These are phyloP conservation scores for Trametes cinnabarina DNA, from an alignment of 768 basidiomycete genomes.

Conservation along the genomic window DNA sequence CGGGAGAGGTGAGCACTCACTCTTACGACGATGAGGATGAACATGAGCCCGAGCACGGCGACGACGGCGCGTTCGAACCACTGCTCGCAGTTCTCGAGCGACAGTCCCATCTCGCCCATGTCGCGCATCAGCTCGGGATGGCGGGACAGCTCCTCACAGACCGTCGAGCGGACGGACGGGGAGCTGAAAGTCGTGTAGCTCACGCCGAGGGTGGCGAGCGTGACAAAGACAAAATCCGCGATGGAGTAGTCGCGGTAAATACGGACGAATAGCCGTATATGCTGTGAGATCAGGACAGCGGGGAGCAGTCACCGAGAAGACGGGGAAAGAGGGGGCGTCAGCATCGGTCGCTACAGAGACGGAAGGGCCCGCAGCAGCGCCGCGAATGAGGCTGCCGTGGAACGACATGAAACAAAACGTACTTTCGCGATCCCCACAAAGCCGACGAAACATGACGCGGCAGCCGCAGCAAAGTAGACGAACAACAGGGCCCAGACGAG, in stretches of 20 bases:
- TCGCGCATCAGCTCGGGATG: conserved; percentile 74
- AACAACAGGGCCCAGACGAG: conserved; percentile 62
- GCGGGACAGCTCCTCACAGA: conserved; percentile 74
- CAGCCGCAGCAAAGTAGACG: conserved; percentile 64
- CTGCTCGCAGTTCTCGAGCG: conserved; percentile 76
- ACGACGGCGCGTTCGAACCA: conserved; percentile 71
- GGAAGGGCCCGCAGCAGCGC: background rate
- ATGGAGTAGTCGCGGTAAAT: conserved; percentile 83
- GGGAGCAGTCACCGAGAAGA: background rate
- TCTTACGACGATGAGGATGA: conserved; percentile 61
- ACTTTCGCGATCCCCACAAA: conserved; percentile 71
- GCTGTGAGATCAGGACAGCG: conserved; percentile 36
- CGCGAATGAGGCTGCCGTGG: background rate
- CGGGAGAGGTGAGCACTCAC: conserved; percentile 41
- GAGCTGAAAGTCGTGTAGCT: conserved; percentile 59
- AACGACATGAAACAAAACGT: conserved; percentile 19
- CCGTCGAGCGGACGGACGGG: conserved; percentile 49
- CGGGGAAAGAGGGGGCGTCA: background rate
- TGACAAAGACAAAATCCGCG: conserved; percentile 72
- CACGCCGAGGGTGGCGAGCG: conserved; percentile 53
- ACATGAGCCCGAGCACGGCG: conserved; percentile 55
- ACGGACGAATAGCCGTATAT: conserved; percentile 61
- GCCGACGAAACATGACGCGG: conserved; percentile 62
- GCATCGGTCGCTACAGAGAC: background rate
- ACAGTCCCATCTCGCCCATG: conserved; percentile 68